phyloP scores from a whole-genome alignment of 176 grass and related monocot species.

The Otatea glauca region DNA sequence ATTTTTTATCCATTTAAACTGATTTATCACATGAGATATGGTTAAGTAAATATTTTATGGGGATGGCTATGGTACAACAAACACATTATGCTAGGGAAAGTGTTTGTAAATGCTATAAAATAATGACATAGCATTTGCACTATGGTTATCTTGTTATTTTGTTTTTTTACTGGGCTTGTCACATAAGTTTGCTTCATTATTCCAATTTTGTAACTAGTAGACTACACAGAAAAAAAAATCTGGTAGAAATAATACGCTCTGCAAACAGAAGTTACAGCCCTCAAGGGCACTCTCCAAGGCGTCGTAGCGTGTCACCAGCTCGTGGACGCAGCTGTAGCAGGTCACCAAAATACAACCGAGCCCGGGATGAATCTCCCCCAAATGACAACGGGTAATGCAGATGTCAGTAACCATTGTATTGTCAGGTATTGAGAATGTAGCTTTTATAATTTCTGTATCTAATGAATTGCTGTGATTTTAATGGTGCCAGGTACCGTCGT shows the following conservation, averaged over 20 bases:
- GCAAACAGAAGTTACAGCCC: constrained; percentile 87
- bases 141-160: neutral
- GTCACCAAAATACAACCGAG: constrained; percentile 63
- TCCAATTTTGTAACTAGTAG: neutral
- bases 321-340: constrained; percentile 75
- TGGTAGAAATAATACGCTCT: constrained; percentile 40
- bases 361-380: constrained; percentile 63
- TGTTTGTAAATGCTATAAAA: constrained; percentile 8
- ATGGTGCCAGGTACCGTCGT: constrained; percentile 62
- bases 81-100: neutral
- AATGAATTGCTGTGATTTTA: neutral
- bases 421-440: neutral
- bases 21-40: neutral
- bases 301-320: constrained; percentile 71
- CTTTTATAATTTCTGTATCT: neutral
- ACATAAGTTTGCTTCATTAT: neutral
- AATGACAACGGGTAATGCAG: constrained; percentile 69
- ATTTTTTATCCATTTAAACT: neutral
- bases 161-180: neutral
- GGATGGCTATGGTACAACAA: neutral
- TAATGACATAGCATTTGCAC: neutral
- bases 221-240: neutral
- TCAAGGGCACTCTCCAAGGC: constrained; percentile 68
- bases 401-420: neutral
- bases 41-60: neutral